Evolutionary conservation across 2,329 filamentous ascomycete species (phyloP), one percentile per base, ranked within the genome.

Genomic region (Apiospora kogelbergensis): DNA sequence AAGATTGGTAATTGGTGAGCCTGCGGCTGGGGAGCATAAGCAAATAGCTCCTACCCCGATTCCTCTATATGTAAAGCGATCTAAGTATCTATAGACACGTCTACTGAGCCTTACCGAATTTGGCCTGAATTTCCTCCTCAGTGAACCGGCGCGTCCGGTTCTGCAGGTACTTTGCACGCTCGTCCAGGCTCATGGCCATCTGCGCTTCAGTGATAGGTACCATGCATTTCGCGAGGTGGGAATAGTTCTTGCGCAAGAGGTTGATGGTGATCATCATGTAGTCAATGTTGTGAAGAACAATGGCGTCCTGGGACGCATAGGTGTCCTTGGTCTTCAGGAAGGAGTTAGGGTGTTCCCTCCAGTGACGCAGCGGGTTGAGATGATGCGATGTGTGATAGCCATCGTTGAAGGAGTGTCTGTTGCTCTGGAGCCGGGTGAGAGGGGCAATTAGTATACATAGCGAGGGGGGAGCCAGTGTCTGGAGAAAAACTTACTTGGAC

Each of bases 301-400:
- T 84, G 0, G 92, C 93, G 24, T 89, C 82, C 75, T 93, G 89
- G 9, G 83, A 79, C 0, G 87, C 84, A 74, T 95, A 95, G 2
- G 84, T 85, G 30, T 86, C 80, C 79, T 93, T 94, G 63, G 89
- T 87, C 73, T 89, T 85, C 1, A 95, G 81, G 79, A 95, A 94
- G 7, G 91, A 88, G 15, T 89, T 83, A 0, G 93, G 93, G 74
- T 95, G 93, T 24, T 95, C 91, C 69, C 93, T 89, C 93, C 93
- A 95, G 81, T 95, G 93, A 1, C 93, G 88, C 37, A 88, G 85
- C 0, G 91, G 92, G 80, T 94, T 93, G 66, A 94, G 86, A 74
- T 94, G 92, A 76, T 94, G 93, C 22, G 91, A 93, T 7, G 91
- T 94, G 80, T 94, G 92, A 78, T 94, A 94, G 72, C 92, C 92